Conservation (phyloP, 108 stramenopile species). For the Mediolabrus comicus region DNA sequence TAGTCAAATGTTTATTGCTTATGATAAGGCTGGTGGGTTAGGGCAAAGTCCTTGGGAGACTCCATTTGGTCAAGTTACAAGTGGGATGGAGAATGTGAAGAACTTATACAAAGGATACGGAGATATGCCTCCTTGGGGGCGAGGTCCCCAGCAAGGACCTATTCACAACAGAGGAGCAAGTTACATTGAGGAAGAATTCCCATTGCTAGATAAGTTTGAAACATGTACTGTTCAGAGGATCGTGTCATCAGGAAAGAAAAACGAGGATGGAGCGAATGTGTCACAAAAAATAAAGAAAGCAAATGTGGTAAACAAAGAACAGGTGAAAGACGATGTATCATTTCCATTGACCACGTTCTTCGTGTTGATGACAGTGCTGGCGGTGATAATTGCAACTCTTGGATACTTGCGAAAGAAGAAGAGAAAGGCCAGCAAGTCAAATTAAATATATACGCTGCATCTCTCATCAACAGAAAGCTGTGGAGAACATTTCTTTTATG, state of each 20-base stretch:
- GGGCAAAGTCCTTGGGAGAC: conserved; percentile 80
- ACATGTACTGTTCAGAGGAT: conserved; percentile 30
- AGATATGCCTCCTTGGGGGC: conserved; percentile 72
- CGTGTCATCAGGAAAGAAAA: background rate
- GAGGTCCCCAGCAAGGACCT: conserved; percentile 44
- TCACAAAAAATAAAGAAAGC: background rate
- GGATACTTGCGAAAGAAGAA: conserved; percentile 5
- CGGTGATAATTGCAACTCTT: background rate
- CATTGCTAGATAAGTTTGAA: conserved; percentile 43
- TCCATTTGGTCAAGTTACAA: conserved; percentile 72
- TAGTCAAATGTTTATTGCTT: conserved; percentile 81
- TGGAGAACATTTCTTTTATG: background rate
- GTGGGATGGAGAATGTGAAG: conserved; percentile 62
- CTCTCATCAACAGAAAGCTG: no score
- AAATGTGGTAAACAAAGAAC: background rate
- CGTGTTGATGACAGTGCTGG: background rate
- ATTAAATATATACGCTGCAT: background rate
- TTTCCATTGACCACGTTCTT: background rate
- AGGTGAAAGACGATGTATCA: background rate
- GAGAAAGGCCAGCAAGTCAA: conserved; percentile 5
- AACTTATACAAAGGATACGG: conserved; percentile 74
- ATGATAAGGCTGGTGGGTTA: conserved; percentile 48
- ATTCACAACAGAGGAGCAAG: conserved; percentile 34
- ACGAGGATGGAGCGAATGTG: background rate
- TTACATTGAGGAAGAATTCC: conserved; percentile 44